phyloP scores from a whole-genome alignment of 2,329 filamentous ascomycete genomes.

The Calycina marina region DNA sequence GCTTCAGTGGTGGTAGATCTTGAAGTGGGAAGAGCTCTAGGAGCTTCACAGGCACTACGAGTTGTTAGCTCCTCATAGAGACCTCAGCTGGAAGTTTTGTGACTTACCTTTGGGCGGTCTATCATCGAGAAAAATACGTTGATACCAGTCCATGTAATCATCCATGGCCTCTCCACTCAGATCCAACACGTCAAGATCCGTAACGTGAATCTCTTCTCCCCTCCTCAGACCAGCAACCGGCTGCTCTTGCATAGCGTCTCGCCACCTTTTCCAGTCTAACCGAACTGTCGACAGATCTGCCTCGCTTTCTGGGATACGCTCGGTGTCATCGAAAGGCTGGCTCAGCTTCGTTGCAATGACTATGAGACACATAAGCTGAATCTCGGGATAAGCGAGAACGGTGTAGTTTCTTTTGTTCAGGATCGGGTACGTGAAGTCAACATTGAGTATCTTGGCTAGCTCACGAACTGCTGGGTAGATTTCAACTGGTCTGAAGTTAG shows the following conservation, averaged over 20 bases:
- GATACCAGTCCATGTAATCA: constrained; percentile 69
- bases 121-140: constrained; percentile 45
- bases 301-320: constrained; percentile 32
- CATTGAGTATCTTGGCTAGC: constrained; percentile 27
- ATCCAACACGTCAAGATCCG: constrained; percentile 44
- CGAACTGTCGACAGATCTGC: constrained; percentile 42
- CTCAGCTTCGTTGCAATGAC: constrained; percentile 66
- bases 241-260: constrained; percentile 28
- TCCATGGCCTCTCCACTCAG: constrained; percentile 52
- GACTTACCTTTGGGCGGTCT: constrained; percentile 25
- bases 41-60: constrained; percentile 21
- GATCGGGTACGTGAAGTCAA: constrained; percentile 44
- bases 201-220: constrained; percentile 36
- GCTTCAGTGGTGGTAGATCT: constrained; percentile 5
- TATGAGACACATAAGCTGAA: constrained; percentile 54
- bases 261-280: constrained; percentile 65
- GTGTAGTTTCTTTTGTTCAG: constrained; percentile 27
- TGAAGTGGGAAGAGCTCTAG: constrained; percentile 24
- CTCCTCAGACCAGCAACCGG: constrained; percentile 21
- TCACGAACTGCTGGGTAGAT: constrained; percentile 43
- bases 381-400: constrained; percentile 54
- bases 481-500: constrained; percentile 37
- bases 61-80: neutral
- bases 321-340: constrained; percentile 54
- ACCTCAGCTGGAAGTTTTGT: neutral